A percentile compares a stretch with the other conserved stretches of the same genome.
Conservation (phyloP, 345 rosid genomes). For the Salix caprea region DNA sequence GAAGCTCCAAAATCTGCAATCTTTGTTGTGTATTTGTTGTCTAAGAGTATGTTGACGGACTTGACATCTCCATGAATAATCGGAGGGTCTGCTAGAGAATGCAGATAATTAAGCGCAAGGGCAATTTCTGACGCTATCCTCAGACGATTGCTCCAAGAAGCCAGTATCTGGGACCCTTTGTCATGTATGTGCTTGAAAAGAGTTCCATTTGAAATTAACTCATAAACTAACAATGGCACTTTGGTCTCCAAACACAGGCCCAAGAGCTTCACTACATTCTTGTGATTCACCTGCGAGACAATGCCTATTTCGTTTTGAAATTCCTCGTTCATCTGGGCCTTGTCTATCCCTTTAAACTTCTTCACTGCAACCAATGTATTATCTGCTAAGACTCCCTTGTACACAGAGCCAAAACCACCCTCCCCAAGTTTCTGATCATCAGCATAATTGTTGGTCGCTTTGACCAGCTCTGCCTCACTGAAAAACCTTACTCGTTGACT, state of each 20-base stretch:
- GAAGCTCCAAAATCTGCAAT: too few relatives aligned
- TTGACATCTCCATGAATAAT: constrained; percentile 37
- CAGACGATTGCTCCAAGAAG: constrained; percentile 20
- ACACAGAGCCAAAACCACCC: too few relatives aligned
- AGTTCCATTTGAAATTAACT: constrained; percentile 26
- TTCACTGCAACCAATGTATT: not conserved
- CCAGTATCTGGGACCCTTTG: constrained; percentile 1
- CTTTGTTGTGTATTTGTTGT: not conserved
- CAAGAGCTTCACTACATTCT: constrained; percentile 30
- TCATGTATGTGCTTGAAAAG: constrained; percentile 21
- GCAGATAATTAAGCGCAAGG: constrained; percentile 27
- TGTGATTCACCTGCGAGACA: constrained; percentile 30
- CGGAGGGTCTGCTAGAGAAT: constrained; percentile 33
- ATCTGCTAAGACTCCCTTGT: too few relatives aligned
- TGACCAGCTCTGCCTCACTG: too few relatives aligned
- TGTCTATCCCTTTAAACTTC: constrained; percentile 9
- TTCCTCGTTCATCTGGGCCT: constrained; percentile 15
- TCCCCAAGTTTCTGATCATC: too few relatives aligned
- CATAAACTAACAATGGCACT: constrained; percentile 29
- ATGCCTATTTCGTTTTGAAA: constrained; percentile 22
- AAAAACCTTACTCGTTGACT: constrained; percentile 24
- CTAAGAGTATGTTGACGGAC: constrained; percentile 33
- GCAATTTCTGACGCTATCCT: constrained; percentile 25
- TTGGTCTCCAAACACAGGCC: constrained; percentile 36
- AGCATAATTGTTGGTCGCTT: too few relatives aligned